A percentile compares a stretch with the other conserved stretches of the same genome.
phyloP scores from a whole-genome alignment of 768 basidiomycete genomes.

The Naganishia friedmannii region DNA sequence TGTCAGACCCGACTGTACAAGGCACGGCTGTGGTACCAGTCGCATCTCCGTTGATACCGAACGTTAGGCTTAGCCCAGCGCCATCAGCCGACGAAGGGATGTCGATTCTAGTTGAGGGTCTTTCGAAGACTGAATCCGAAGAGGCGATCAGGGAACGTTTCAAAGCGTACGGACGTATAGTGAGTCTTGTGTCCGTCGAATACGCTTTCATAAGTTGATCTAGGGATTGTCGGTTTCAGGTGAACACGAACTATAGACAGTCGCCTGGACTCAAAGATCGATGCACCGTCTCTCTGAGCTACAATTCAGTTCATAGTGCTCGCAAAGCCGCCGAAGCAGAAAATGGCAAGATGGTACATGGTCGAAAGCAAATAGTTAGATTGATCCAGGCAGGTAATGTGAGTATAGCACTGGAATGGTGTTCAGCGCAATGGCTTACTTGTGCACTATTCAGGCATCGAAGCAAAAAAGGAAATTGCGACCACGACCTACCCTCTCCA shows the following conservation, averaged over 20 bases:
- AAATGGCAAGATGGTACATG: background rate
- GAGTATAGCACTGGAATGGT: background rate
- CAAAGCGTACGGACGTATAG: conserved; percentile 5
- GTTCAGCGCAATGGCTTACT: background rate
- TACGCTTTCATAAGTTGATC: background rate
- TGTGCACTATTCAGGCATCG: background rate
- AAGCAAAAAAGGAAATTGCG: background rate
- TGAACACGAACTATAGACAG: background rate
- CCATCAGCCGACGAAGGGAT: background rate
- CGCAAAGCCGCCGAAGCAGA: conserved; percentile 4
- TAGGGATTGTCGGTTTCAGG: background rate
- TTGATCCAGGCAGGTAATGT: background rate
- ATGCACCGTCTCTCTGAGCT: conserved; percentile 3
- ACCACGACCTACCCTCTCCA: no score
- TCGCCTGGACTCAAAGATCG: background rate
- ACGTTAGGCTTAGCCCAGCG: conserved; percentile 11
- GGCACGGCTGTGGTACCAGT: background rate
- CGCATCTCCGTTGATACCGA: background rate
- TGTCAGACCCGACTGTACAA: background rate
- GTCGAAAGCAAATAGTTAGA: background rate
- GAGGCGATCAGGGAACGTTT: conserved; percentile 12
- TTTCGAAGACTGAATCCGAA: conserved; percentile 10
- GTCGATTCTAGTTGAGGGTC: background rate
- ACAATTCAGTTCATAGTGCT: conserved; percentile 18
- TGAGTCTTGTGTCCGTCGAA: background rate